Evolutionary conservation across 2,329 filamentous ascomycete species (phyloP), one percentile per base, ranked within the genome.

Genomic region (Fusarium buxicola): DNA sequence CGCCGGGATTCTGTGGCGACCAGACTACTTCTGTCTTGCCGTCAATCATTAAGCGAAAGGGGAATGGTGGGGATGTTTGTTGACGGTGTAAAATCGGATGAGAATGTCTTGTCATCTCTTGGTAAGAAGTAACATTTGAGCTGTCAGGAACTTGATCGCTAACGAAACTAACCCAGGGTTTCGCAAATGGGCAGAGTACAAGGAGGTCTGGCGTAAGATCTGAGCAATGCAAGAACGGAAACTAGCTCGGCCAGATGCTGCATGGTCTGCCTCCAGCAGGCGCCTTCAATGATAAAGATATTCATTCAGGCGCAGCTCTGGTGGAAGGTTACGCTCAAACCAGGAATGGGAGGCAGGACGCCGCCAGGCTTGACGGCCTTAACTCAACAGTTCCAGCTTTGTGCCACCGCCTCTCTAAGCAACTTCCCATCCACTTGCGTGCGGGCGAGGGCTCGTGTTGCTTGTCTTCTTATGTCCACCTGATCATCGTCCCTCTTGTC

Each of bases 131-230:
- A 43, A 38, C 3, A 30, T 16, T 27, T 18, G n/a, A 16, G 11
- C 8, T 39, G 15, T 35, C 21, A n/a, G 9, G 12, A 5, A 15
- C 30, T 34, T 15, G 15, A 12, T 32, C 18, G 46, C 60, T 70
- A 54, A 50, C 56, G 54, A 60, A 53, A 43, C 18, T 27, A 35
- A 25, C 7, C 8, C 40, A 87, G 85, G 85, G 11, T 87, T 86
- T 64, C 78, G 78, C 56, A 83, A 83, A 72, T 88, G 85, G 85
- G 83, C 85, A 41, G 77, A 75, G 63, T 88, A 88, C 68, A 79
- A 74, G 71, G 84, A 87, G 51, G 74, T 84, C 15, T 87, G 84
- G 84, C 79, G 78, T 55, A 74, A 79, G 66, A 67, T 77, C 49
- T 73, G 51, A 71, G 28, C 30, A 35, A 44, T 25, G 57, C 16